Conservation (phyloP, 2,329 filamentous ascomycete species). For the Ilyonectria robusta region DNA sequence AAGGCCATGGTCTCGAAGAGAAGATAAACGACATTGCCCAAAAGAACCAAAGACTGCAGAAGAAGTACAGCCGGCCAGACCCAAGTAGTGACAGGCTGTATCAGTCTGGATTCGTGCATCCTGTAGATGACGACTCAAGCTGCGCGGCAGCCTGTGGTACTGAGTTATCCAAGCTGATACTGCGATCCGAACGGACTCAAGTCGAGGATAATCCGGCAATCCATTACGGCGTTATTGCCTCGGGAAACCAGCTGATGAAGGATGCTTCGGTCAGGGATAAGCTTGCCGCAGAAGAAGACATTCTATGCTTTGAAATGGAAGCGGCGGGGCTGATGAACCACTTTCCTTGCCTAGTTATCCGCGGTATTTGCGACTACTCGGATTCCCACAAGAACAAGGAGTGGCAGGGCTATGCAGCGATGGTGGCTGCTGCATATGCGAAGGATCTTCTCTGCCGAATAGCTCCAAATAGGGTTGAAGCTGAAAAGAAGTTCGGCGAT, state of each 20-base stretch:
- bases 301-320: neutral
- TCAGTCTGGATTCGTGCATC: neutral
- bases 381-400: neutral
- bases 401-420: neutral
- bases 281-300: neutral
- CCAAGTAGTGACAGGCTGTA: conserved; percentile 28
- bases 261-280: neutral
- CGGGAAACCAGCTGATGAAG: neutral
- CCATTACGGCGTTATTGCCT: neutral
- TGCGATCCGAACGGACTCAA: too few relatives aligned
- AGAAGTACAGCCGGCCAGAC: conserved; percentile 22
- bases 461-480: too few relatives aligned
- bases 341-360: neutral
- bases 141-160: neutral
- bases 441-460: too few relatives aligned
- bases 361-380: neutral
- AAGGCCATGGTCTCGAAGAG: too few relatives aligned
- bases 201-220: neutral
- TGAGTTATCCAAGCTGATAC: neutral
- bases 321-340: neutral
- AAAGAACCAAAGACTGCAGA: conserved; percentile 19
- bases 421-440: too few relatives aligned
- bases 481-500: too few relatives aligned
- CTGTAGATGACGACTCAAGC: neutral
- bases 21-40: conserved; percentile 1